Base-by-base conservation (phyloP, 2,329 filamentous ascomycete genomes). In the Albophoma yamanashiensis region DNA sequence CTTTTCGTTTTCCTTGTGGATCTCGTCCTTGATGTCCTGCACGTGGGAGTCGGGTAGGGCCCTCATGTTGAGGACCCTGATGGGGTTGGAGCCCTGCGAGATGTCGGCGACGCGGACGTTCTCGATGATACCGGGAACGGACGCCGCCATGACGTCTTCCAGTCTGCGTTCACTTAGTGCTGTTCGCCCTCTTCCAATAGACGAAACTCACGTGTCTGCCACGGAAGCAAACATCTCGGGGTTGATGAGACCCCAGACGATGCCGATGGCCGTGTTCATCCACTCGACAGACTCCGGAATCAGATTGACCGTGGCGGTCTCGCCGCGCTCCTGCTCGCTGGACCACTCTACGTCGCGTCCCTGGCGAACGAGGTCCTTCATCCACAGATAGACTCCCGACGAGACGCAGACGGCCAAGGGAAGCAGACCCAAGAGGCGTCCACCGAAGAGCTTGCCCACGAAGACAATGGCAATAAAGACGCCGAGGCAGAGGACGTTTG, bases 81-180 rank as follows among this genome's bases (percentile, higher is more conserved):
- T 79, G 0, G 94, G 91, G 66, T 97, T 97, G 73, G 82, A 91
- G 36, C 94, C 94, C 73, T 97, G 94, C 57, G 91, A 91, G 67
- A 99, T 96, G 67, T 97, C 92, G 62, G 92, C 92, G 27, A 97
- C 91, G 65, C 93, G 89, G 55, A 99, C 92, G 65, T 96, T 94
- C 72, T 97, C 92, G 64, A 99, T 92, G 45, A 97, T 78, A 1
- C 89, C 86, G 0, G 94, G 94, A 0, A 97, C 89, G 0, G 91
- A 96, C 25, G 92, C 93, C 71, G 95, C 92, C 93, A 97, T 97
- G 65, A 97, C 89, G 71, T 97, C 93, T 74, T 82, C 71, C 0
- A 78, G 69, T 1, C 74, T 76, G 15, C 20, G 0, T 60, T 4
- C 15, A 25, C 66, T 36, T 65, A 71, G 66, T 25, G 43, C 0